Evolutionary conservation across 176 grass and related monocot genomes (phyloP).

Genomic region (Aegilops umbellulata): DNA sequence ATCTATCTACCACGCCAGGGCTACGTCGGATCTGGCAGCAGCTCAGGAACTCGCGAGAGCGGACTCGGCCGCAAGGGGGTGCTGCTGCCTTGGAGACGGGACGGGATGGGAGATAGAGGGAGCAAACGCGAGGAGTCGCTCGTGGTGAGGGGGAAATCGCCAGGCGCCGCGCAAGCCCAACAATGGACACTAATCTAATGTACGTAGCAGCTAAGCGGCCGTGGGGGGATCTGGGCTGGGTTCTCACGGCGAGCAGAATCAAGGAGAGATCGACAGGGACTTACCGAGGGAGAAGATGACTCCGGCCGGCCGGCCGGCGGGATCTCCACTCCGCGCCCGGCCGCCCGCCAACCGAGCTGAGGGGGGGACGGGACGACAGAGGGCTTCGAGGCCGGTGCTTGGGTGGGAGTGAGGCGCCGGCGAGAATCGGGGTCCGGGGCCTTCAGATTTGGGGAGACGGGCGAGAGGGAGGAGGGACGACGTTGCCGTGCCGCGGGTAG

Average conservation of each 20-base stretch:
- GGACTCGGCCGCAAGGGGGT: too few species aligned
- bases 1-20: too few species aligned
- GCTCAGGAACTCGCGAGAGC: too few species aligned
- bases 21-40: too few species aligned
- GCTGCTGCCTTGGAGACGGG: too few species aligned
- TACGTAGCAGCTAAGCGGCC: too few species aligned
- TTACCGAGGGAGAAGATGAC: background rate
- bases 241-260: background rate
- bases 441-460: background rate
- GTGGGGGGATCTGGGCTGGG: background rate
- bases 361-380: background rate
- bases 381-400: background rate
- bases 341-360: background rate
- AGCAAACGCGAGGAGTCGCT: too few species aligned
- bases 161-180: too few species aligned
- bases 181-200: background rate
- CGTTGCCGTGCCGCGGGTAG: background rate
- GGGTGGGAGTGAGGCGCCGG: background rate
- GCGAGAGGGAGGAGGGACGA: background rate
- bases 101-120: too few species aligned
- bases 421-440: background rate
- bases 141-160: background rate
- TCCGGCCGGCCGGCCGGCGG: background rate
- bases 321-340: conserved; percentile 7
- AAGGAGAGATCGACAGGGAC: background rate